A percentile compares a stretch with the other conserved stretches of the same genome.
phyloP scores from a whole-genome alignment of 2,329 filamentous ascomycete species.

The Trichoderma breve region DNA sequence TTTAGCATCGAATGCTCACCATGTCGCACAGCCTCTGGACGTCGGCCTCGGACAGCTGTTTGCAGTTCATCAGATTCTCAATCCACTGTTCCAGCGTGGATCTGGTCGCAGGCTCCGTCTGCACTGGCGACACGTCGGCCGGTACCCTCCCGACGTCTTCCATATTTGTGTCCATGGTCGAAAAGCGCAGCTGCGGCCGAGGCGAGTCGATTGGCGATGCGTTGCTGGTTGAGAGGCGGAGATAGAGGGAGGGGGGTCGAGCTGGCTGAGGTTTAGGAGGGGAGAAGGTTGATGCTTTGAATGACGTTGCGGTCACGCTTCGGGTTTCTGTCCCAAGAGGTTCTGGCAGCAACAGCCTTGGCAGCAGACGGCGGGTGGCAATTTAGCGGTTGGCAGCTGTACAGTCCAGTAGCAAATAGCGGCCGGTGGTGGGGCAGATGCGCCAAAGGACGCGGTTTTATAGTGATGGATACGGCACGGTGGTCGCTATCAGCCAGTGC shows the following conservation, averaged over 20 bases:
- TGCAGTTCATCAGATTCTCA: constrained; percentile 96
- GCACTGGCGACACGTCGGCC: constrained; percentile 70
- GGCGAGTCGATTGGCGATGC: neutral
- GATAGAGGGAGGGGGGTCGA: neutral
- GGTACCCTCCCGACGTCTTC: constrained; percentile 91
- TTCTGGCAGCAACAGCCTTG: constrained; percentile 17
- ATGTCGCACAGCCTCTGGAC: constrained; percentile 97
- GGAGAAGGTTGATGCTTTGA: constrained; percentile 20
- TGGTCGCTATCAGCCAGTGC: neutral
- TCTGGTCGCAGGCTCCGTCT: constrained; percentile 81
- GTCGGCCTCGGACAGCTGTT: constrained; percentile 91
- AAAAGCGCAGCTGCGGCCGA: neutral
- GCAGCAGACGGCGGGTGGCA: constrained; percentile 21
- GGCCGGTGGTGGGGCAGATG: neutral
- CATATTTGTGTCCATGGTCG: constrained; percentile 93
- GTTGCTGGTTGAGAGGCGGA: neutral
- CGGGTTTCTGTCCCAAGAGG: neutral
- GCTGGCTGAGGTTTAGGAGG: constrained; percentile 21
- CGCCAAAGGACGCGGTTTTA: constrained; percentile 5
- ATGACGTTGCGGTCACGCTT: constrained; percentile 33
- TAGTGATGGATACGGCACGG: neutral
- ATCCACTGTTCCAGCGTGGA: constrained; percentile 97
- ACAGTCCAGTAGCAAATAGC: neutral
- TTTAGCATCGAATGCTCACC: constrained; percentile 50
- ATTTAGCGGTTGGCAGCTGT: neutral